Evolutionary conservation across 805 yeast species (phyloP).

Genomic region (Saccharomycopsis oosterbeekiorum): DNA sequence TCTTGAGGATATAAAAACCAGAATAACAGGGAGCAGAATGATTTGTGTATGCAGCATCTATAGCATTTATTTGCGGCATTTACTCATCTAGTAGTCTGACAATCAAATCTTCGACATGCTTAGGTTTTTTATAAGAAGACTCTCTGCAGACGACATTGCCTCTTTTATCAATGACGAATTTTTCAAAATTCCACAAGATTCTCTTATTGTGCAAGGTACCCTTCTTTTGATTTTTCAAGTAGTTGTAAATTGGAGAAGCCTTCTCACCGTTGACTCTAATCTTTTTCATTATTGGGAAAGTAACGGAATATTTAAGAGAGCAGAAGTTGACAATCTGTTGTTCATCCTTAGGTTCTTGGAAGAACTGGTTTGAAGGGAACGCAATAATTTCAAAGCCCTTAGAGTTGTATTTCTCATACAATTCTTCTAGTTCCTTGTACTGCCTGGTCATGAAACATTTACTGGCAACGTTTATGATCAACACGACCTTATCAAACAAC

Average conservation of each 20-base stretch:
- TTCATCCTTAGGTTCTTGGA: slow-evolving; percentile 22
- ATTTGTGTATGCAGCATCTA: too few relatives aligned
- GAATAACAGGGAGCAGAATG: too few relatives aligned
- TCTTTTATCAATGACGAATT: slow-evolving; percentile 47
- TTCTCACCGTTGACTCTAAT: slow-evolving; percentile 69
- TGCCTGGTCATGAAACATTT: slow-evolving; percentile 52
- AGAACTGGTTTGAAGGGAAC: slow-evolving; percentile 79
- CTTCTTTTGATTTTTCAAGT: slow-evolving; percentile 51
- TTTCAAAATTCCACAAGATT: slow-evolving; percentile 74
- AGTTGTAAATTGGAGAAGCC: slow-evolving; percentile 60
- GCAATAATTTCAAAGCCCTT: slow-evolving; percentile 55
- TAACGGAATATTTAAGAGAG: slow-evolving; percentile 59
- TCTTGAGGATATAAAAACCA: too few relatives aligned
- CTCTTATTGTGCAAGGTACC: slow-evolving; percentile 60
- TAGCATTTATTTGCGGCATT: not conserved
- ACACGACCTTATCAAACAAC: slow-evolving; percentile 37
- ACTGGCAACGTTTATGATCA: slow-evolving; percentile 37
- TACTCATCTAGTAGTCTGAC: slow-evolving; percentile 12
- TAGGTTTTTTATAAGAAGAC: slow-evolving; percentile 5
- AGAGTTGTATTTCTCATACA: slow-evolving; percentile 50
- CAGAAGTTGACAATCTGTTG: slow-evolving; percentile 64
- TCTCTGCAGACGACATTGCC: slow-evolving; percentile 50
- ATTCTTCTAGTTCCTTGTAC: slow-evolving; percentile 50
- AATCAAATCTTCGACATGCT: slow-evolving; percentile 9
- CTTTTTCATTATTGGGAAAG: slow-evolving; percentile 75